phyloP scores from a whole-genome alignment of 345 rosid genomes.

The Eucalyptus viminalis region DNA sequence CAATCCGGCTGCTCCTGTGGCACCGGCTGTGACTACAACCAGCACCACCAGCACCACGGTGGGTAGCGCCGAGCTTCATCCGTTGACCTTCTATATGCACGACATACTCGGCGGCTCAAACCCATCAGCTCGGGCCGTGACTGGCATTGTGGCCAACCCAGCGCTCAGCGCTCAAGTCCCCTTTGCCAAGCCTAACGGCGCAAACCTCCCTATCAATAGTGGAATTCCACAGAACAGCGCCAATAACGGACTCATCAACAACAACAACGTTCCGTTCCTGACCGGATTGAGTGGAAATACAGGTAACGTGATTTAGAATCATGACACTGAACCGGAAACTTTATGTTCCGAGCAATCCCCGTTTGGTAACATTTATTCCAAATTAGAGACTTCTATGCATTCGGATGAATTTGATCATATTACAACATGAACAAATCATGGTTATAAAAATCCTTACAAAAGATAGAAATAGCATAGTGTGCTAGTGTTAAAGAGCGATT shows the following conservation, averaged over 20 bases:
- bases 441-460: neutral
- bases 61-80: slow-evolving; percentile 6
- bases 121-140: slow-evolving; percentile 64
- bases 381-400: neutral
- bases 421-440: neutral
- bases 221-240: slow-evolving; percentile 53
- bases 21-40: neutral
- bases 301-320: neutral
- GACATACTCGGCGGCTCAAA: slow-evolving; percentile 75
- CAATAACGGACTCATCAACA: slow-evolving; percentile 56
- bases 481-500: neutral
- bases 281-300: slow-evolving; percentile 66
- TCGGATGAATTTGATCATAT: neutral
- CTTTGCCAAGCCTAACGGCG: slow-evolving; percentile 78
- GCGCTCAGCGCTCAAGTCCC: slow-evolving; percentile 67
- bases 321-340: neutral
- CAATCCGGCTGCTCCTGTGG: neutral
- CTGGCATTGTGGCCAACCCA: slow-evolving; percentile 57
- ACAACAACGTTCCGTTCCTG: slow-evolving; percentile 78
- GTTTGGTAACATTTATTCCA: neutral
- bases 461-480: neutral
- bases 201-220: slow-evolving; percentile 53
- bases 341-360: neutral
- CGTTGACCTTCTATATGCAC: slow-evolving; percentile 60
- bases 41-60: neutral